Base-by-base conservation (phyloP, 495 filamentous ascomycete genomes). In the Talaromyces liani region DNA sequence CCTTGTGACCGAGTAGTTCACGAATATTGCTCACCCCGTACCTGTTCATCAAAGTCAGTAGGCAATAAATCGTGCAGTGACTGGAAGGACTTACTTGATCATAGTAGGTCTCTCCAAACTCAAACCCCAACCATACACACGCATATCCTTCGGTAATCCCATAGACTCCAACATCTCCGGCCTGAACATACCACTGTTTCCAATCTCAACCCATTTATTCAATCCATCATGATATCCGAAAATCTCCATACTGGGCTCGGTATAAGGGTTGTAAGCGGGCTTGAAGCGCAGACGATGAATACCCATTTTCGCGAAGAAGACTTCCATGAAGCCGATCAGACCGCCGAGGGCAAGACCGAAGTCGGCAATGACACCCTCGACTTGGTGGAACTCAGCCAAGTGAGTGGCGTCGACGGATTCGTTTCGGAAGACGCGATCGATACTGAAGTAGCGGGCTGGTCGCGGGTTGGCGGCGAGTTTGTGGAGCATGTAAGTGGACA, bases 231-330 rank as follows among this genome's bases (percentile, higher is more conserved):
- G 93, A 76, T 88, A 95, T 16, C 89, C 90, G 78, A 96, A 97
- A 66, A 97, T 94, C 75, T 97, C 93, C 91, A 97, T 92, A 72
- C 85, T 89, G 9, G 94, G 94, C 75, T 98, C 94, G n/a, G 94
- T 98, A 80, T 98, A 95, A 0, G 91, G 91, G 75, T 97, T 95
- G 75, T 98, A 98, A n/a, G 93, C 93, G 1, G 93, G 93, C 80
- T 97, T 97, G 86, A 95, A 97, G 64, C 89, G 86, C 64, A 97
- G 79, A 64, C 89, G 82, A 61, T 91, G 84, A 60, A 98, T 88
- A 63, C 93, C 93, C 90, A 98, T 96, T 79, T 96, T 96, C 29
- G 77, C 81, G 75, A 97, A 98, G 85, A 98, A 98, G 66, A 92
- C 86, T 68, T 93, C 86, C 87, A 98, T 95, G 81, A 98, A 98